Base-by-base conservation (phyloP, 1,284 basidiomycete species). In the Ustilago lituana region DNA sequence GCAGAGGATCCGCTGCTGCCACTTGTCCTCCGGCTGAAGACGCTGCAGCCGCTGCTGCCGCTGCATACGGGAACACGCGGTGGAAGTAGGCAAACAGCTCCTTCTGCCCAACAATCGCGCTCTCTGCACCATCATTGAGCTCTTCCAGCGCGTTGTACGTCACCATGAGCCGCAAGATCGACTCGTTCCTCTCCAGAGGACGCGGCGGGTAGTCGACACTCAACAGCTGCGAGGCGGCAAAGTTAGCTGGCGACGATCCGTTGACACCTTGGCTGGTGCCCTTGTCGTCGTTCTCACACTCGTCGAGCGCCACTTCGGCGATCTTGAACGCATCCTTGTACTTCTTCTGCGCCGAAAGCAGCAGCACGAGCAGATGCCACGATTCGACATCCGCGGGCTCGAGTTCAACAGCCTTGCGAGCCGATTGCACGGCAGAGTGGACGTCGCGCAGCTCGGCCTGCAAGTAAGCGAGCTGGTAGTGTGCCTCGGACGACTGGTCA, bases 361-460 rank as follows among this genome's bases (percentile, higher is more conserved):
- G 82, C 5, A 98, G 84, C 0, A 91, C 92, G 0, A 98, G 86
- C 15, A 98, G 86, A 82, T 98, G 95, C 95, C 94, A 98, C 54
- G 91, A 89, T 36, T 91, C 87, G 23, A 91, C 86, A 71, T 91
- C 89, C 22, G 84, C 84, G 0, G 90, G 85, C 51, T 91, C 89
- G 4, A 87, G 86, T 82, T 94, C 92, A 10, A 95, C 87, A 12
- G 80, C 91, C 11, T 85, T 82, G 11, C 91, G 88, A 0, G 92
- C 91, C 37, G 88, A 85, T 8, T 86, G 83, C 2, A 91, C 85
- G 0, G 93, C 93, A 5, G 86, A 84, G 26, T 87, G 85, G 19
- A 94, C 84, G 66, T 92, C 87, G 24, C 90, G 87, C n/a, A 86
- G 85, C 49, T 89, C 87, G 10, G 91, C 87, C 49, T 91, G 70